These are phyloP conservation scores for Bruguiera sexangula DNA, from an alignment of 345 rosid species.

Conservation along the genomic window DNA sequence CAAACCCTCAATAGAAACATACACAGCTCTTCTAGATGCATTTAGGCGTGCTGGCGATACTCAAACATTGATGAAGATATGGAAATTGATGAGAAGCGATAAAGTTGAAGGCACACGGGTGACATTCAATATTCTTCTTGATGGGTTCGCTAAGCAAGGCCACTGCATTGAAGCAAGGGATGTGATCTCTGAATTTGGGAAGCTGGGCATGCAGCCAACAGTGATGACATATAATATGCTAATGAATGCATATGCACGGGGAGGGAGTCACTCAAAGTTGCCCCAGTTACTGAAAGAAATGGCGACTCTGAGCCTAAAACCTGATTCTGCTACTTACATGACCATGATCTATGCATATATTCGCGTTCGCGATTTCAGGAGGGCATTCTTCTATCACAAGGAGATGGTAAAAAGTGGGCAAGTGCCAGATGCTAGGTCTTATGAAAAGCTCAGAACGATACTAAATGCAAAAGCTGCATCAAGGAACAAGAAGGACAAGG, in stretches of 20 bases:
- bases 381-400: conserved; percentile 89
- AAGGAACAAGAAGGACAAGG: conserved; percentile 61
- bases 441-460: conserved; percentile 70
- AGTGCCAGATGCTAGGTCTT: conserved; percentile 71
- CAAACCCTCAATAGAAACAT: conserved; percentile 77
- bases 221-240: conserved; percentile 89
- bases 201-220: conserved; percentile 72
- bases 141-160: conserved; percentile 92
- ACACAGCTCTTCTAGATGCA: conserved; percentile 81
- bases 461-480: conserved; percentile 70
- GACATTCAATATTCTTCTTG: conserved; percentile 77
- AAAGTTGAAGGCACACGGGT: conserved; percentile 63
- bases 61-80: conserved; percentile 52
- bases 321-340: conserved; percentile 75
- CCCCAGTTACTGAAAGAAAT: conserved; percentile 86
- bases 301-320: conserved; percentile 59
- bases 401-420: conserved; percentile 76
- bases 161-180: conserved; percentile 78
- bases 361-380: conserved; percentile 78
- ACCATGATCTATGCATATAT: conserved; percentile 87
- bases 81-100: conserved; percentile 70
- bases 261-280: conserved; percentile 70
- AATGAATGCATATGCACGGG: conserved; percentile 88
- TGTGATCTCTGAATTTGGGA: conserved; percentile 67
- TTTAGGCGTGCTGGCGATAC: conserved; percentile 71